Conservation (phyloP, 1,139 yeast genomes). For the Meyerozyma elateridarum region DNA sequence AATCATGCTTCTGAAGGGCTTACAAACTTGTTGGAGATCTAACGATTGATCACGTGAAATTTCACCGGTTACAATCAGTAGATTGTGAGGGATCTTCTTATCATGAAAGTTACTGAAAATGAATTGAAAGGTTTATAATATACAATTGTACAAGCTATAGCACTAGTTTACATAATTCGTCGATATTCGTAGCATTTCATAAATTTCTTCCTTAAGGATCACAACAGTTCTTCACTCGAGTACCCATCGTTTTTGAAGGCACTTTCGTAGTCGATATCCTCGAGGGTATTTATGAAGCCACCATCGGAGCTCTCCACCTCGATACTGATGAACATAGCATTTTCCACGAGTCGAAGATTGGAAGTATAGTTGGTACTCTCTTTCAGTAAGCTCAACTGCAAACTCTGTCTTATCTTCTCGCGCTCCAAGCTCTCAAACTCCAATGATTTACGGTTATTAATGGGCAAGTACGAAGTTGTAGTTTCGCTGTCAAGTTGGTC, state of each 20-base stretch:
- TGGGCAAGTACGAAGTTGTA: conserved; percentile 12
- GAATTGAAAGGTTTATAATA: too few species aligned
- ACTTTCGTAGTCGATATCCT: conserved; percentile 18
- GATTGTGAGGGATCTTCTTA: too few species aligned
- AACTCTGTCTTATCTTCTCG: conserved; percentile 12
- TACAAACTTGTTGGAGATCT: too few species aligned
- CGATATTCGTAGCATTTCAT: too few species aligned
- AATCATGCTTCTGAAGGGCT: too few species aligned
- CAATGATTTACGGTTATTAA: conserved; percentile 22
- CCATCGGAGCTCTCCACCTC: conserved; percentile 4
- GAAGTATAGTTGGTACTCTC: conserved; percentile 9
- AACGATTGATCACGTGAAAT: too few species aligned
- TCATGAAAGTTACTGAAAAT: too few species aligned
- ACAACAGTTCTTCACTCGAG: too few species aligned
- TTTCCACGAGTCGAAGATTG: conserved; percentile 21
- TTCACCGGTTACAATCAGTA: too few species aligned
- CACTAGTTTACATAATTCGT: too few species aligned
- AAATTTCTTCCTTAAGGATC: too few species aligned
- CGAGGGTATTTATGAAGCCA: conserved; percentile 11
- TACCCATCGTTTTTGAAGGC: conserved; percentile 20
- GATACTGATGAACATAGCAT: conserved; percentile 22
- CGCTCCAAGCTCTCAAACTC: conserved; percentile 22
- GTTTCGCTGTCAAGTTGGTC: conserved; percentile 9
- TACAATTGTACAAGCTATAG: too few species aligned
- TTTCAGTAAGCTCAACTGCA: conserved; percentile 19